These are phyloP conservation scores for Marasmius sp. DNA, from an alignment of 1,284 basidiomycete genomes.

Conservation along the genomic window DNA sequence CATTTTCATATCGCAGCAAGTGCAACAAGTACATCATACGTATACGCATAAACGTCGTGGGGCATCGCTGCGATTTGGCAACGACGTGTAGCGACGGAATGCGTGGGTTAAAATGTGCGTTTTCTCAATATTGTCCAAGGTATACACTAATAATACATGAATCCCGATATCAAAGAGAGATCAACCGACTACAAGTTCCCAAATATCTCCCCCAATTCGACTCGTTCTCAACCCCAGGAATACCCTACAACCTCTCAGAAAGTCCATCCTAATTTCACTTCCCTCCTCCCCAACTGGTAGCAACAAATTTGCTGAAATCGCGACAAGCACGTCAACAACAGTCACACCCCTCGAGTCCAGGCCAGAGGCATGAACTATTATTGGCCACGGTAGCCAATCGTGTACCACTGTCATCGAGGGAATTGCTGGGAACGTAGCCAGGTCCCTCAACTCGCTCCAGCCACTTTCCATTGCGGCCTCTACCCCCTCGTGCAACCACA, in stretches of 20 bases:
- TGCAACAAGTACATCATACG: too few species aligned
- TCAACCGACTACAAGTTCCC: conserved; percentile 2
- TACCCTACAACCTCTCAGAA: conserved; percentile 1
- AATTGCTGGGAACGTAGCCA: conserved; percentile 10
- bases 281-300: not conserved
- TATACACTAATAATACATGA: too few species aligned
- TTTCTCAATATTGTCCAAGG: too few species aligned
- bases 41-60: too few species aligned
- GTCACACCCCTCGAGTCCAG: conserved; percentile 3
- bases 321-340: conserved; percentile 7
- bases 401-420: conserved; percentile 12
- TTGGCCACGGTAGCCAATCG: conserved; percentile 7
- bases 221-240: conserved; percentile 3
- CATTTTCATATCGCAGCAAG: too few species aligned
- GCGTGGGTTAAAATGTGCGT: too few species aligned
- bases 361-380: conserved; percentile 6
- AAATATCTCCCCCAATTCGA: conserved; percentile 7
- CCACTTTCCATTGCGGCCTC: not conserved
- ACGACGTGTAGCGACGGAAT: too few species aligned
- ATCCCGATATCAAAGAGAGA: too few species aligned
- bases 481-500: not conserved
- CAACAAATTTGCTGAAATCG: not conserved
- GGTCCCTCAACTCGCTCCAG: not conserved
- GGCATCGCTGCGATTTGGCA: too few species aligned
- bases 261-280: not conserved